Evolutionary conservation across 805 yeast genomes (phyloP), one percentile per base, ranked within the genome.

Genomic region (Saturnispora zaruensis): DNA sequence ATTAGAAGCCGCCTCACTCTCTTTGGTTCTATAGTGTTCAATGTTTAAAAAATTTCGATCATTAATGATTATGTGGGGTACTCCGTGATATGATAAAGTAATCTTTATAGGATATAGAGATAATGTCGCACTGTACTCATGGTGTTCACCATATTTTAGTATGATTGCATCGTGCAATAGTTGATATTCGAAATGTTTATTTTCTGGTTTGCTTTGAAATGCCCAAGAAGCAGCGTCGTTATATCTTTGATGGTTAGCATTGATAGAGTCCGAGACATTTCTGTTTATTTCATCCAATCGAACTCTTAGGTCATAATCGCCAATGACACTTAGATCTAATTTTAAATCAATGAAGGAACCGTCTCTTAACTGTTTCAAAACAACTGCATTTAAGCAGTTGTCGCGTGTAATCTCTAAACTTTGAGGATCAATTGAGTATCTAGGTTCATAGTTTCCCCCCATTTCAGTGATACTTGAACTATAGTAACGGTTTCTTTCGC

Each of bases 21-120:
- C 75, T 52, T 64, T 59, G 0, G 72, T 63, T 60, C 97, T 74
- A 63, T 72, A 76, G 59, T 91, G 97, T 64, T 93, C 99, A n/a
- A 84, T 51, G 60, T 91, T 91, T 52, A 93, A 66, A 44, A 87
- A 75, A 32, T 77, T 69, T 40, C 81, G 71, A 46, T 82, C 89
- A 63, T 93, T 93, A 18, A 90, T 60, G 1, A 77, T 67, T 11
- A 88, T 57, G 52, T 79, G 78, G 0, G 66, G 63, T 18, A 67
- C 64, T 5, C 72, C 76, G 2, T 78, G 64, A 48, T 76, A 69
- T 21, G 50, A 68, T 2, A 88, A 58, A 1, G 70, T 66, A 36
- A 86, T 58, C 54, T 71, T 72, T 52, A 88, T 71, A 0, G 84
- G 81, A 9, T 62, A 58, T 41, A 73, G 64, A 18, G 65, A 50